Conservation (phyloP, 495 filamentous ascomycete genomes). For the Aspergillus cristatus region DNA sequence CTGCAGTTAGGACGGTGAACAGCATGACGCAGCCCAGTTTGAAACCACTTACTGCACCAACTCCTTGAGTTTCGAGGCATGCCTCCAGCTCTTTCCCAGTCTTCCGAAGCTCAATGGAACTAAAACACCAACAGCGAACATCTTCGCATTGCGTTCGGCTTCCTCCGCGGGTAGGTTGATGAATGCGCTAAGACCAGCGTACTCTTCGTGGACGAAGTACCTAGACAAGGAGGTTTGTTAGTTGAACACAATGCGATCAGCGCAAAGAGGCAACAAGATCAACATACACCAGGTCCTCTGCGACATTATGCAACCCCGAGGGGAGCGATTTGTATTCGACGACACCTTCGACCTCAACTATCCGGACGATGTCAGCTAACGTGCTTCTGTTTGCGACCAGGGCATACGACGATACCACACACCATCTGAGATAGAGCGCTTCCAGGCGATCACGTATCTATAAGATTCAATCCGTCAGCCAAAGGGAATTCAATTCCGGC, state of each 20-base stretch:
- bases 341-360: slow-evolving; percentile 74
- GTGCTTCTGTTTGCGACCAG: slow-evolving; percentile 9
- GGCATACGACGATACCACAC: slow-evolving; percentile 15
- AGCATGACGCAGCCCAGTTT: slow-evolving; percentile 1
- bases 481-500: not conserved
- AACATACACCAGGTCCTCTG: slow-evolving; percentile 71
- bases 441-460: slow-evolving; percentile 81
- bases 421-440: slow-evolving; percentile 57
- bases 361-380: slow-evolving; percentile 7
- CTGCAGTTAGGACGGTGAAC: not conserved
- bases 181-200: slow-evolving; percentile 90
- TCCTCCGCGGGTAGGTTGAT: slow-evolving; percentile 72
- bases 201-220: slow-evolving; percentile 79
- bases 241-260: not conserved
- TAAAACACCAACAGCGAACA: slow-evolving; percentile 83
- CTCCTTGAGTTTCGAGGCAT: slow-evolving; percentile 65
- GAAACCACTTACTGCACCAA: slow-evolving; percentile 54
- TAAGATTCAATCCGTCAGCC: slow-evolving; percentile 10
- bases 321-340: slow-evolving; percentile 95
- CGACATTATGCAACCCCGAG: slow-evolving; percentile 82
- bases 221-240: too few species aligned
- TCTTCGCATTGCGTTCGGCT: slow-evolving; percentile 74
- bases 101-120: slow-evolving; percentile 81
- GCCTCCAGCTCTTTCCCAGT: slow-evolving; percentile 81
- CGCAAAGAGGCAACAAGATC: not conserved